Conservation (phyloP, 371 early-diverging fungal species). For the Saksenaea oblongispora region DNA sequence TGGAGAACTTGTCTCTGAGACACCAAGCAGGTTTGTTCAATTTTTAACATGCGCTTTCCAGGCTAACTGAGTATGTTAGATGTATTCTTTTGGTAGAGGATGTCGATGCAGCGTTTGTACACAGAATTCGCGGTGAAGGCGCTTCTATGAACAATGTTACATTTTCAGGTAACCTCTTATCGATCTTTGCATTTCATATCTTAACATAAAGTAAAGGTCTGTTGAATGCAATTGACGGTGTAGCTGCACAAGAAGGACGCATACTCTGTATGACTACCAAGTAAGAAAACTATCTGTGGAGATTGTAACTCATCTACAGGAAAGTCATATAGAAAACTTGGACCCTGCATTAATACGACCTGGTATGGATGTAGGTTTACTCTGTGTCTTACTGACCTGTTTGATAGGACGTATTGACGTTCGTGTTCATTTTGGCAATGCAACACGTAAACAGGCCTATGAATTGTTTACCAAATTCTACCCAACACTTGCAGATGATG, state of each 20-base stretch:
- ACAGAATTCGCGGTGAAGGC: slow-evolving; percentile 40
- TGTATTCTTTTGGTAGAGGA: slow-evolving; percentile 95
- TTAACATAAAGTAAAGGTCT: slow-evolving; percentile 34
- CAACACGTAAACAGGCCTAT: slow-evolving; percentile 69
- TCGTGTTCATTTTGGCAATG: slow-evolving; percentile 83
- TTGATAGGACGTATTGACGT: slow-evolving; percentile 85
- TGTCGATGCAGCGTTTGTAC: slow-evolving; percentile 95
- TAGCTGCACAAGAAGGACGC: slow-evolving; percentile 77
- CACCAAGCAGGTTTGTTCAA: slow-evolving; percentile 65
- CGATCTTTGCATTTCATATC: not conserved
- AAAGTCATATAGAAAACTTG: slow-evolving; percentile 88
- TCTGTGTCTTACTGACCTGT: not conserved
- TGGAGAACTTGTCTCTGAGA: slow-evolving; percentile 82
- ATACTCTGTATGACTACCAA: slow-evolving; percentile 87
- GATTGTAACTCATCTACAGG: not conserved
- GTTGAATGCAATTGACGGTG: slow-evolving; percentile 86
- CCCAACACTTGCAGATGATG: slow-evolving; percentile 14
- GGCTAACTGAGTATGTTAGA: slow-evolving; percentile 27
- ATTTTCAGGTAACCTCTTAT: slow-evolving; percentile 55
- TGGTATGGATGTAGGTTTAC: slow-evolving; percentile 33
- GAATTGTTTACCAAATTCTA: slow-evolving; percentile 57
- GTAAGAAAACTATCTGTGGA: slow-evolving; percentile 25
- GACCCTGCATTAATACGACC: slow-evolving; percentile 97
- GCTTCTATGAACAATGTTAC: slow-evolving; percentile 42
- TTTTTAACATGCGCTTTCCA: not conserved